Conservation (phyloP, 2,329 filamentous ascomycete genomes). For the Acarospora socialis region DNA sequence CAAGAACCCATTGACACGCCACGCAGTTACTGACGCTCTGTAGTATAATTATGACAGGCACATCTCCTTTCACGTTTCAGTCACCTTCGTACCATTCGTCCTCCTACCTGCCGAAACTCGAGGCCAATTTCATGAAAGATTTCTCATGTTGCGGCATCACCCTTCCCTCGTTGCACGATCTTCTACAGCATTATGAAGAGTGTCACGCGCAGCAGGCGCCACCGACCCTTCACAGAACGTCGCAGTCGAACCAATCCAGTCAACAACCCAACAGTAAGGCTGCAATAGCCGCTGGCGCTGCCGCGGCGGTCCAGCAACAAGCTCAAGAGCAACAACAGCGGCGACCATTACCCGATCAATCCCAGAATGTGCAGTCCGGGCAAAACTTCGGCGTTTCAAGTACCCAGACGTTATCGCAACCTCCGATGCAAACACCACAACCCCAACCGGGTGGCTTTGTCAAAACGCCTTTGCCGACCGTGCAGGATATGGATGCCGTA, state of each 20-base stretch:
- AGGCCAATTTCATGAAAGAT: conserved; percentile 95
- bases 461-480: conserved; percentile 5
- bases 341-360: conserved; percentile 18
- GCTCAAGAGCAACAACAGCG: conserved; percentile 29
- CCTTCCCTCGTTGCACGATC: conserved; percentile 80
- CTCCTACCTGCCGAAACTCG: conserved; percentile 88
- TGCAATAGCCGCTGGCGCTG: conserved; percentile 29
- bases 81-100: conserved; percentile 96
- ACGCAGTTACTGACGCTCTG: conserved; percentile 13
- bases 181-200: conserved; percentile 94
- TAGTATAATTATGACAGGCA: conserved; percentile 90
- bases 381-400: neutral
- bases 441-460: conserved; percentile 11
- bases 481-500: conserved; percentile 60
- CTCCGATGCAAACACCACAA: conserved; percentile 13
- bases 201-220: conserved; percentile 62
- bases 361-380: conserved; percentile 4
- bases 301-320: conserved; percentile 35
- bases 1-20: conserved; percentile 9
- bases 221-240: conserved; percentile 29
- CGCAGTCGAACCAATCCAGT: conserved; percentile 33
- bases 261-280: conserved; percentile 36
- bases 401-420: conserved; percentile 4
- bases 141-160: conserved; percentile 89
- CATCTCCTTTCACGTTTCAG: conserved; percentile 79